Evolutionary conservation across 257 asterid species (phyloP), one percentile per base, ranked within the genome.

Genomic region (Solanum ossicruentum): DNA sequence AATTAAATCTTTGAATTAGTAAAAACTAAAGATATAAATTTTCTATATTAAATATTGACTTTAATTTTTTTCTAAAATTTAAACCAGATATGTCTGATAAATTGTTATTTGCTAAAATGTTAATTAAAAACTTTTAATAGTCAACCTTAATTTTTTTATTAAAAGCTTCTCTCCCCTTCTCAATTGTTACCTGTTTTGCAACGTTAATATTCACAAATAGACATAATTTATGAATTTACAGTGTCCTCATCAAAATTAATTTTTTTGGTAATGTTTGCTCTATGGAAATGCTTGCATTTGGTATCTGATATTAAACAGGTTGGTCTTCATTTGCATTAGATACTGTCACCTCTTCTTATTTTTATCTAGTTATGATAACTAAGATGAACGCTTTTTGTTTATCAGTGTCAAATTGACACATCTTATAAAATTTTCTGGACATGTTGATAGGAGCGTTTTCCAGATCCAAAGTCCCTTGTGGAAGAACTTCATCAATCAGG

Each of bases 401-500:
- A 77, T 16, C 21, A 8, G 4, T 51, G 60, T 49, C 73, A 49
- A 28, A 18, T 32, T 13, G 55, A 52, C 63, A 54, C 10, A 23
- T 73, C 60, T 55, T 75, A 45, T 49, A 28, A 80, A n/a, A 28
- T 55, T 32, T 57, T 60, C 6, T 47, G 45, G 55, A 11, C 54
- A 57, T 56, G 71, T 84, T 89, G 1, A 1, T 26, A 96, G 98
- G 97, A 94, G 86, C 92, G 92, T 21, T 96, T 96, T 85, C 91
- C 99, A 21, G 93, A 96, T 85, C 99, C 99, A 58, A 90, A 90
- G 84, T 86, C 93, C 82, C 92, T 96, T 86, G 97, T 86, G 43
- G 89, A 91, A n/a, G 92, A 91, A 91, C 98, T 96, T 86, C 98
- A 93, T 85, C 84, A 92, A 88, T 90, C 81, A 79, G 99, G 99